Evolutionary conservation across 352 stramenopile genomes (phyloP), one percentile per base, ranked within the genome.

Genomic region (Phytophthora cryptogea): DNA sequence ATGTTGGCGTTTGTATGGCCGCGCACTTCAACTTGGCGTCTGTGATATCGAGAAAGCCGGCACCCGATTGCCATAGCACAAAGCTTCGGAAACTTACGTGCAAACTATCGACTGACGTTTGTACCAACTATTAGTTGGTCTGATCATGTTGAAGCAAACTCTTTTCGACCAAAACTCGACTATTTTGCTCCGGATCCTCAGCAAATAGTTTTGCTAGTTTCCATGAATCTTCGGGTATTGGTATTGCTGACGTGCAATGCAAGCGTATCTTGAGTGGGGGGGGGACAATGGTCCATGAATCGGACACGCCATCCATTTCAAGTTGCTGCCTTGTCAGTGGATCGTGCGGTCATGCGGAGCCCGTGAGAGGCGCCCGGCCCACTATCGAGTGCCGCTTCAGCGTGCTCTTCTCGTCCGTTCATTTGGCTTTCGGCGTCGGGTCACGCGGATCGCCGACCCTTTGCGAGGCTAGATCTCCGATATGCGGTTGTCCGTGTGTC

Each of bases 41-140:
- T 68, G 60, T 68, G 54, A 68, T 68, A 64, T 65, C 40, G 55
- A 69, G 55, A 69, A 69, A 69, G 49, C 43, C 56, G 44, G 35
- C n/a, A 28, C 16, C 20, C 17, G n/a, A 20, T 41, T 41, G 36
- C 14, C 36, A 41, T 39, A 39, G 33, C 3, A 39, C 33, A 39
- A n/a, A 39, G 33, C 11, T 10, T 16, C 14, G 33, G 33, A 39
- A 39, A 16, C 33, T 0, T 8, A 36, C 4, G 35, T 20, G 17
- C 6, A 14, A 41, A 20, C 36, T 6, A n/a, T n/a, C n/a, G n/a
- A n/a, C n/a, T n/a, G n/a, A n/a, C n/a, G n/a, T n/a, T n/a, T n/a
- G n/a, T 41, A 41, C 36, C 35, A 11, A 8, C 14, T 17, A 20
- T 41, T 41, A n/a, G 6, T 23, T 27, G 14, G 6, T 26, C 36